Conservation (phyloP, 257 asterid genomes). For the Fraxinus americana region DNA sequence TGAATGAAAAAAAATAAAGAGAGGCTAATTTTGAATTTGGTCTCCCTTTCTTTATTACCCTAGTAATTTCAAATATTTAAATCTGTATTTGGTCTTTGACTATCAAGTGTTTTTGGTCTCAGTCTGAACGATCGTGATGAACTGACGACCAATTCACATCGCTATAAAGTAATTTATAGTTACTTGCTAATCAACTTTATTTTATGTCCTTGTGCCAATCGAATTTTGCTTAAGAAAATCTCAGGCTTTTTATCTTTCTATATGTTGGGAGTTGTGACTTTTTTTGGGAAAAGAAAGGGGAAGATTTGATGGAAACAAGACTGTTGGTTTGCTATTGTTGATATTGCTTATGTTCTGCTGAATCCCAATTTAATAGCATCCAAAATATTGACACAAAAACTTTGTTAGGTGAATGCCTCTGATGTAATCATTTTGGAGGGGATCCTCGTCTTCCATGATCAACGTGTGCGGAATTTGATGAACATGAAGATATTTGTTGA, state of each 20-base stretch:
- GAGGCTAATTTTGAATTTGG: not conserved
- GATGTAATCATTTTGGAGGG: constrained; percentile 98
- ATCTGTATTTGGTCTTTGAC: not conserved
- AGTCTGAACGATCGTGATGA: not conserved
- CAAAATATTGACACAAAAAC: constrained; percentile 8
- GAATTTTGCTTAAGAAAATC: not conserved
- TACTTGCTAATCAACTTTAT: not conserved
- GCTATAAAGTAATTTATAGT: not conserved
- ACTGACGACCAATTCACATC: not conserved
- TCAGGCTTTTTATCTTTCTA: not conserved
- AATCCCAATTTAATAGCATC: not conserved
- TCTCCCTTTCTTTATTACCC: not conserved
- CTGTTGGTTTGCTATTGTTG: not conserved
- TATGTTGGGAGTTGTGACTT: not conserved
- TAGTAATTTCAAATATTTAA: not conserved
- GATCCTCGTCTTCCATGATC: constrained; percentile 95
- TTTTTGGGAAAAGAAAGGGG: not conserved
- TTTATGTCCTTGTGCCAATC: not conserved
- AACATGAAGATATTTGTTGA: constrained; percentile 98
- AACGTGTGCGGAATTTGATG: constrained; percentile 89
- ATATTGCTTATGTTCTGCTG: not conserved
- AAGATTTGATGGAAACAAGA: not conserved
- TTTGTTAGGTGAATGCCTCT: constrained; percentile 86
- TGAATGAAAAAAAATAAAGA: not conserved
- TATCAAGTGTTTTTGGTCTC: not conserved